Evolutionary conservation across 2,329 filamentous ascomycete species (phyloP), one percentile per base, ranked within the genome.

Genomic region (Ophiostoma fasciatum): DNA sequence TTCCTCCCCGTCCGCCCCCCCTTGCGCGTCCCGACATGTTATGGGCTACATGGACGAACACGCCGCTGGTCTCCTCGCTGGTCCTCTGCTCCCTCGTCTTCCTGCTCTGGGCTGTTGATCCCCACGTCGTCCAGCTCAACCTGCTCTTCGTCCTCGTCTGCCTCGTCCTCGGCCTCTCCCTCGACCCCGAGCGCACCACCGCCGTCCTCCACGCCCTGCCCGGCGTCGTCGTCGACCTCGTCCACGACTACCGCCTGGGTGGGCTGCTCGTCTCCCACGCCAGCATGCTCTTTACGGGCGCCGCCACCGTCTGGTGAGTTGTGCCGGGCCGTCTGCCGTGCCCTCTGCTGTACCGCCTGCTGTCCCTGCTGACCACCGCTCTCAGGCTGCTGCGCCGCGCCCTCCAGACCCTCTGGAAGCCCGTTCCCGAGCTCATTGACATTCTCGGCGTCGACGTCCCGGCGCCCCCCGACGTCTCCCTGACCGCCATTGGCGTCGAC

Each of bases 381-480:
- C 37, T 15, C 36, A 90, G 83, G 84, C 70, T 94, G 42, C 66
- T 85, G 41, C 80, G 82, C 55, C 78, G 90, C 52, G 82, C 84
- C 42, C 84, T 81, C 62, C 82, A 87, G 53, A 90, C 92, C 26
- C 68, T 94, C 36, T 79, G 82, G 59, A 94, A 88, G 49, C 85
- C 88, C 18, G 84, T 94, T 38, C 82, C 88, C 39, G 78, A 93
- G 45, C 73, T 98, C 32, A 87, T 96, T 49, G 78, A 78, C 48
- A 82, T 94, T 33, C 74, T 98, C 32, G 87, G 88, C 41, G 78
- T 96, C 53, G 90, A 98, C 52, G 88, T 98, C 35, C 90, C 90
- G 42, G 78, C 85, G 43, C 70, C 83, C 18, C 90, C 90, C 35
- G 77, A 87, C 52, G 81, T 96, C 28, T 93, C 85, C 35, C 73